phyloP scores from a whole-genome alignment of 2,329 filamentous ascomycete genomes.

The Teratosphaeria pseudoeucalypti region DNA sequence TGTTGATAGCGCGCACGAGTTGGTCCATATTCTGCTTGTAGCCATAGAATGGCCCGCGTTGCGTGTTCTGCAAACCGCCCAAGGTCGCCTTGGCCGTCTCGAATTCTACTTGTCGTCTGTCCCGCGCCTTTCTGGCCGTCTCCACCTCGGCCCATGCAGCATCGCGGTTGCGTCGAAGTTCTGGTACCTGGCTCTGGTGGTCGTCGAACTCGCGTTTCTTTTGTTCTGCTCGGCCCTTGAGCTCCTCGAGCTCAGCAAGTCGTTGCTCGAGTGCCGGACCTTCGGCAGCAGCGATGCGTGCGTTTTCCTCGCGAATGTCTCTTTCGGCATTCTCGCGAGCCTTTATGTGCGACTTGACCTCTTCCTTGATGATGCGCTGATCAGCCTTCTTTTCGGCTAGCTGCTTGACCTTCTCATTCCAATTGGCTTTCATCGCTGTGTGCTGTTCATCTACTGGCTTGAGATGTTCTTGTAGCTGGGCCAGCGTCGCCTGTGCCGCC shows the following conservation, averaged over 20 bases:
- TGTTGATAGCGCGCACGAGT: conserved; percentile 58
- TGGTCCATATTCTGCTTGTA: conserved; percentile 54
- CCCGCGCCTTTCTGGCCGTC: conserved; percentile 8
- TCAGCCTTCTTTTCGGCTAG: conserved; percentile 33
- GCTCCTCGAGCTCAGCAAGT: conserved; percentile 40
- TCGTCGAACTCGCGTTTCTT: conserved; percentile 31
- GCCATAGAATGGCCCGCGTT: conserved; percentile 48
- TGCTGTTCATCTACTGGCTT: conserved; percentile 38
- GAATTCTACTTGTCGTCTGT: conserved; percentile 18
- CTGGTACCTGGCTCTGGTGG: conserved; percentile 26
- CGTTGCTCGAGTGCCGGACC: conserved; percentile 59
- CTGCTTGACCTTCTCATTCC: conserved; percentile 28
- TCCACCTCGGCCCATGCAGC: conserved; percentile 7
- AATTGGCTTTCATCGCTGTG: conserved; percentile 41
- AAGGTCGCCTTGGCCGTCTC: conserved; percentile 42
- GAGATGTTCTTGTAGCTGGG: conserved; percentile 27
- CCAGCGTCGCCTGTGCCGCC: conserved; percentile 26
- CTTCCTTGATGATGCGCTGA: conserved; percentile 54
- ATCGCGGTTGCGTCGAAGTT: conserved; percentile 25
- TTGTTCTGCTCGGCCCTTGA: conserved; percentile 38
- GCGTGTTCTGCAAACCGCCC: conserved; percentile 43
- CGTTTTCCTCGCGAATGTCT: conserved; percentile 46
- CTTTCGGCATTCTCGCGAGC: conserved; percentile 32
- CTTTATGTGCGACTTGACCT: conserved; percentile 44
- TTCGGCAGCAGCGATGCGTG: conserved; percentile 50